These are phyloP conservation scores for Paramarasmius palmivorus DNA, from an alignment of 1,284 basidiomycete species.

Conservation along the genomic window DNA sequence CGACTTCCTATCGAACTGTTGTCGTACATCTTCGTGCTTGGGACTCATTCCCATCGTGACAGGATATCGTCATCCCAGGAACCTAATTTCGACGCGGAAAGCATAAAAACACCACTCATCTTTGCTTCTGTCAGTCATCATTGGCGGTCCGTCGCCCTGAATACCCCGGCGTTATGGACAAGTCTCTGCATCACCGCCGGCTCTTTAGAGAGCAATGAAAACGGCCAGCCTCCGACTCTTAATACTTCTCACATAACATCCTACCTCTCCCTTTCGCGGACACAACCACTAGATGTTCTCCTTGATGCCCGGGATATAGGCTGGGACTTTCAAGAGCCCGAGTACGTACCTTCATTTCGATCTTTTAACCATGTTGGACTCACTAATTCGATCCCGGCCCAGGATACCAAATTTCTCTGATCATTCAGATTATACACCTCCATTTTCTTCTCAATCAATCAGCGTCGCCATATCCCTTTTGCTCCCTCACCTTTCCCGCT, in stretches of 20 bases:
- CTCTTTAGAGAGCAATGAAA: slow-evolving; percentile 20
- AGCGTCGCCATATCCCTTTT: slow-evolving; percentile 39
- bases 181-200: slow-evolving; percentile 47
- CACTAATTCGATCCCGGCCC: slow-evolving; percentile 10
- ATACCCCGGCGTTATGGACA: slow-evolving; percentile 53
- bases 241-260: slow-evolving; percentile 34
- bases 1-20: slow-evolving; percentile 51
- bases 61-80: slow-evolving; percentile 22
- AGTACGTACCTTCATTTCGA: slow-evolving; percentile 35
- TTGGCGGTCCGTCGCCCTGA: slow-evolving; percentile 50
- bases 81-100: slow-evolving; percentile 37
- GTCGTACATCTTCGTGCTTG: slow-evolving; percentile 48
- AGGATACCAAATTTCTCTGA: slow-evolving; percentile 26
- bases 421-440: slow-evolving; percentile 30
- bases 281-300: slow-evolving; percentile 49
- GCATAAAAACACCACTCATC: slow-evolving; percentile 39
- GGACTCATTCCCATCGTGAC: slow-evolving; percentile 28
- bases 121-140: slow-evolving; percentile 47
- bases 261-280: slow-evolving; percentile 44
- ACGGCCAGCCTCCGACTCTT: slow-evolving; percentile 21
- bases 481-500: slow-evolving; percentile 46
- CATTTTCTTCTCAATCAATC: slow-evolving; percentile 45
- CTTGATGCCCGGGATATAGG: slow-evolving; percentile 54
- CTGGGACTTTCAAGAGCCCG: slow-evolving; percentile 50
- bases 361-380: slow-evolving; percentile 9